Base-by-base conservation (phyloP, 73 alveolate species). In the Uronychia setigera region DNA sequence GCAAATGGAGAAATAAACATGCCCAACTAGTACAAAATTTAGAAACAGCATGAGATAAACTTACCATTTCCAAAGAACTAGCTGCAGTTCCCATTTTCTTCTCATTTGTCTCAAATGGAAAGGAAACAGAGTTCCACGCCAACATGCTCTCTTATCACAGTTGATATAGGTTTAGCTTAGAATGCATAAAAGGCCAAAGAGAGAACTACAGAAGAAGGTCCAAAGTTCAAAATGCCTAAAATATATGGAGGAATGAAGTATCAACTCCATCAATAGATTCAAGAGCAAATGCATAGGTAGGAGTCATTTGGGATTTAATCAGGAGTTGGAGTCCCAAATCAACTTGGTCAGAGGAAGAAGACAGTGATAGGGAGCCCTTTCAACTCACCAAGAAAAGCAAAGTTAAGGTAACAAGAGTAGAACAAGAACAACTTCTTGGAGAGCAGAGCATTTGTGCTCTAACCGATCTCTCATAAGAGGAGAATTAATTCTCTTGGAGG, bases 361-460 rank as follows among this genome's bases (percentile, higher is more conserved):
- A 11, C 67, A 11, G 67, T 46, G 19, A 19, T 46, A 11, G 67
- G 67, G 67, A 46, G 67, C 67, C 67, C 67, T 19, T 19, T 46
- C 5, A 19, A 11, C 5, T 46, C 67, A 11, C 67, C 67, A 11
- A 5, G 67, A 5, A 19, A 46, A 19, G n/a, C 67, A 11, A 46
- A 11, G 5, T 5, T 46, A 11, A 46, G n/a, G 67, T 11, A 19
- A 11, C 19, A 5, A 5, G 5, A 46, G n/a, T 46, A 5, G 5
- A 5, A 5, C 5, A 19, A 11, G n/a, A 46, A 46, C n/a, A 5
- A 46, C 5, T 46, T 19, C 5, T 5, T 19, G 5, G 67, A 46
- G 19, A 46, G 67, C 67, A 46, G 67, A 46, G 67, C 67, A 46
- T 46, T 46, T 46, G 67, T 46, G 67, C 67, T 46, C 67, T 46